These are phyloP conservation scores for Xenosphaeropsis pyriputrescens DNA, from an alignment of 2,329 filamentous ascomycete species.

Conservation along the genomic window DNA sequence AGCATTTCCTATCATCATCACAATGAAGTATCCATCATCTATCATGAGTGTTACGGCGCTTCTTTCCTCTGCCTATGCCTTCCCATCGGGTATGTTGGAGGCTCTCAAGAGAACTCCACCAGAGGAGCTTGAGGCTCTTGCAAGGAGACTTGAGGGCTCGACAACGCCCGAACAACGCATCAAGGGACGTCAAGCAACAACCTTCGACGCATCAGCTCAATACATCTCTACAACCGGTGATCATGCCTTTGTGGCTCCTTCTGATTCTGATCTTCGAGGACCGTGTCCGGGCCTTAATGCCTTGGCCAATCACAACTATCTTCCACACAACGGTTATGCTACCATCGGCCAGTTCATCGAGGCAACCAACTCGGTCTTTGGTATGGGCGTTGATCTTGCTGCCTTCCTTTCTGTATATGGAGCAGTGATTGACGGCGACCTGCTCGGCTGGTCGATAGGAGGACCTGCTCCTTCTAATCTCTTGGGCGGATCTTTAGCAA, in stretches of 20 bases:
- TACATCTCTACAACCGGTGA: slow-evolving; percentile 9
- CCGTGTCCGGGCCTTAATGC: slow-evolving; percentile 14
- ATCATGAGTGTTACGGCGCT: background rate
- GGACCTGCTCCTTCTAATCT: slow-evolving; percentile 21
- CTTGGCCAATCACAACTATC: slow-evolving; percentile 16
- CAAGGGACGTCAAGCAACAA: slow-evolving; percentile 6
- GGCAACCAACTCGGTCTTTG: slow-evolving; percentile 24
- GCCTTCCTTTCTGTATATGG: slow-evolving; percentile 28
- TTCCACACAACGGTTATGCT: slow-evolving; percentile 14
- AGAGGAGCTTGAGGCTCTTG: slow-evolving; percentile 6
- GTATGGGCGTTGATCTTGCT: slow-evolving; percentile 29
- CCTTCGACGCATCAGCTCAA: slow-evolving; percentile 9
- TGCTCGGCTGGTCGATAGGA: slow-evolving; percentile 35
- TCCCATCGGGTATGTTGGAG: background rate
- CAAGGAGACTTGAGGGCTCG: too few species aligned
- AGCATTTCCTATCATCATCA: too few species aligned
- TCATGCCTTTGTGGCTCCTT: slow-evolving; percentile 9
- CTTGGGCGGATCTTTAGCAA: background rate
- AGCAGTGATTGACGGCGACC: slow-evolving; percentile 32
- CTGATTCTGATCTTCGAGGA: slow-evolving; percentile 6
- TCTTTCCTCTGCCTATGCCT: background rate
- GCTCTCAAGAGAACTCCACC: slow-evolving; percentile 1
- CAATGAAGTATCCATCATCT: background rate
- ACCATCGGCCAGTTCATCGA: slow-evolving; percentile 3
- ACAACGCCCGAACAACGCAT: too few species aligned